Evolutionary conservation across 177 flowering plant species (phyloP), one percentile per base, ranked within the genome.

Genomic region (Vitis hybrid): DNA sequence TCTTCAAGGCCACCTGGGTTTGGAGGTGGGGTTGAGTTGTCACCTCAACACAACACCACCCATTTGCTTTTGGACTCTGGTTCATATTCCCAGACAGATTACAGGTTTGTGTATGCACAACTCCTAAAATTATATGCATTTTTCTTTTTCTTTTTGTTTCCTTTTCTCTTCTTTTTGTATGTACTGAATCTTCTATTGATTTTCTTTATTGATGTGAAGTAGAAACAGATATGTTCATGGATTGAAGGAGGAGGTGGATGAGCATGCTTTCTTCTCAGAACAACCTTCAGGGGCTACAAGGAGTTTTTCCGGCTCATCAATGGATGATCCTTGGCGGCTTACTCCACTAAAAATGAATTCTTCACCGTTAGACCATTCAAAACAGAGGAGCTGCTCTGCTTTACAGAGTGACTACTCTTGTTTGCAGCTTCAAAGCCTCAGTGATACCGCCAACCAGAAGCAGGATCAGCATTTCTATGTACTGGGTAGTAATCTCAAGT

Each of bases 271-370:
- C 77, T 84, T 86, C 76, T 76, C 87, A 22, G 89, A 84, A 38
- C 47, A 38, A 62, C 71, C 85, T 60, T 81, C 88, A 19, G 83
- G 83, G 58, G 70, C 83, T 10, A 70, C 79, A 61, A 83, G 84
- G 47, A 80, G 74, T 78, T 77, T 77, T 28, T 75, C 87, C 11
- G 76, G 78, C 18, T 67, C 88, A 62, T 76, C 89, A 7, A 33
- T 77, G 77, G 87, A 78, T 14, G 88, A 84, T 76, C 75, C 88
- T 11, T 84, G 92, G 87, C 83, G 81, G 57, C 75, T 84, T 20
- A 77, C 84, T 5, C 88, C 88, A n/a, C 71, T 87, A 11, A 77
- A 84, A 22, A 86, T 88, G 84, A 83, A 77, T 12, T 78, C 82
- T 33, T 54, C 77, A 22, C 67, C 75, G 9, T 38, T 22, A 5